Evolutionary conservation across 768 basidiomycete species (phyloP).

Genomic region (Russula olivacea): DNA sequence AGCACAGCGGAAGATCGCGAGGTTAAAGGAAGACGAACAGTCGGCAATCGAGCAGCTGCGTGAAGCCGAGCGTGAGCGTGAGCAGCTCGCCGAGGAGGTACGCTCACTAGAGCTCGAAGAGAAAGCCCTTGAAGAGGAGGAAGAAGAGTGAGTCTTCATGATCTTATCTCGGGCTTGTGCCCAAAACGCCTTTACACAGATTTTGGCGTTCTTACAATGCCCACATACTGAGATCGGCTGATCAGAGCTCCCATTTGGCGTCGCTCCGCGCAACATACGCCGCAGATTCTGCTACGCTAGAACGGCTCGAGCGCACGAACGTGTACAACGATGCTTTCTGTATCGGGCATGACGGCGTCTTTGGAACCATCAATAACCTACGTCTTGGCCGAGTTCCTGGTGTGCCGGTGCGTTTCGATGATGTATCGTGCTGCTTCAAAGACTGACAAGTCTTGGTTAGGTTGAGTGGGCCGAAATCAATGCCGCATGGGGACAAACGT

Average conservation of each 20-base stretch:
- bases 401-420: slow-evolving; percentile 52
- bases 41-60: slow-evolving; percentile 69
- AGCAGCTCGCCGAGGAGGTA: slow-evolving; percentile 69
- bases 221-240: slow-evolving; percentile 56
- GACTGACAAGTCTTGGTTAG: slow-evolving; percentile 34
- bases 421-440: background rate
- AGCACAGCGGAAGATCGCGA: slow-evolving; percentile 66
- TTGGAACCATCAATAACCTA: slow-evolving; percentile 97
- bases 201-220: slow-evolving; percentile 81
- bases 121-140: slow-evolving; percentile 71
- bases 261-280: slow-evolving; percentile 74
- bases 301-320: slow-evolving; percentile 85
- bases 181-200: slow-evolving; percentile 35
- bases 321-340: slow-evolving; percentile 96
- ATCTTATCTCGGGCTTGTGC: background rate
- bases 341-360: slow-evolving; percentile 89
- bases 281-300: slow-evolving; percentile 67
- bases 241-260: slow-evolving; percentile 63
- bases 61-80: slow-evolving; percentile 69
- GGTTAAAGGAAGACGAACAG: slow-evolving; percentile 61
- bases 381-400: slow-evolving; percentile 83
- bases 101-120: slow-evolving; percentile 69
- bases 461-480: slow-evolving; percentile 99
- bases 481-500: slow-evolving; percentile 95
- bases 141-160: slow-evolving; percentile 58